These are phyloP conservation scores for Pyropia yezoensis DNA, from an alignment of 23 red algal genomes.

Conservation along the genomic window DNA sequence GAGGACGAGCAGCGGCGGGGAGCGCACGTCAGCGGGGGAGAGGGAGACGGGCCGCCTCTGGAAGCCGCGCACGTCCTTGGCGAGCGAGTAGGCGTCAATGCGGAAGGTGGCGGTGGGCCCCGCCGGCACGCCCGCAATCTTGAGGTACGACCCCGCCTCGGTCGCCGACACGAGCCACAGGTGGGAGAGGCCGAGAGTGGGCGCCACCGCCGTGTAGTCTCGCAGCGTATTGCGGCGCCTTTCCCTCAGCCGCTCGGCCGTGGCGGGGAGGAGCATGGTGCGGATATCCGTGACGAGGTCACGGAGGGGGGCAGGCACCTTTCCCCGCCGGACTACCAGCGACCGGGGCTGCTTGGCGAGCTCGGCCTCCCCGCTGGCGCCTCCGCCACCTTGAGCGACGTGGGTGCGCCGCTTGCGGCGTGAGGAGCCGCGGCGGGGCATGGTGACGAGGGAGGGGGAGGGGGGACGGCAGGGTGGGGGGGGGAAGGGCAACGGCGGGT, in stretches of 20 bases:
- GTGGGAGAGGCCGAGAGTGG: constrained; percentile 68
- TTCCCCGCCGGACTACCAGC: constrained; percentile 76
- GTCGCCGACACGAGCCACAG: constrained; percentile 77
- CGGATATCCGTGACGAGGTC: constrained; percentile 62
- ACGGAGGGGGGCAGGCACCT: constrained; percentile 29
- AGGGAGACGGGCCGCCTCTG: constrained; percentile 57
- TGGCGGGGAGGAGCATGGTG: constrained; percentile 60
- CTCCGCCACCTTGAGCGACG: too few relatives aligned
- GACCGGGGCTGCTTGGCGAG: constrained; percentile 35
- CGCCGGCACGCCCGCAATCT: constrained; percentile 44
- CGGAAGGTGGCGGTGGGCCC: constrained; percentile 89
- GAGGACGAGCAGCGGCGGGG: constrained; percentile 81
- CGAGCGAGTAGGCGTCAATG: constrained; percentile 59
- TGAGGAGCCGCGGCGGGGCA: too few relatives aligned
- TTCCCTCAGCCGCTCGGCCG: constrained; percentile 61
- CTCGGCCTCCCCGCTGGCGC: too few relatives aligned
- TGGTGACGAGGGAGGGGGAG: too few relatives aligned
- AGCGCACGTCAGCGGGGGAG: constrained; percentile 24
- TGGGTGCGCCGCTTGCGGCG: too few relatives aligned
- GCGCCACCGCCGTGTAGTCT: constrained; percentile 56
- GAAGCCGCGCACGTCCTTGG: constrained; percentile 43
- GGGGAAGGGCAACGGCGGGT: too few relatives aligned
- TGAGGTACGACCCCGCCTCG: constrained; percentile 34
- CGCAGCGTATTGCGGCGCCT: constrained; percentile 32
- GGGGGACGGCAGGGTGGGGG: too few relatives aligned